Evolutionary conservation across 805 yeast species (phyloP), one percentile per base, ranked within the genome.

Genomic region (Yamadazyma phyllophila): DNA sequence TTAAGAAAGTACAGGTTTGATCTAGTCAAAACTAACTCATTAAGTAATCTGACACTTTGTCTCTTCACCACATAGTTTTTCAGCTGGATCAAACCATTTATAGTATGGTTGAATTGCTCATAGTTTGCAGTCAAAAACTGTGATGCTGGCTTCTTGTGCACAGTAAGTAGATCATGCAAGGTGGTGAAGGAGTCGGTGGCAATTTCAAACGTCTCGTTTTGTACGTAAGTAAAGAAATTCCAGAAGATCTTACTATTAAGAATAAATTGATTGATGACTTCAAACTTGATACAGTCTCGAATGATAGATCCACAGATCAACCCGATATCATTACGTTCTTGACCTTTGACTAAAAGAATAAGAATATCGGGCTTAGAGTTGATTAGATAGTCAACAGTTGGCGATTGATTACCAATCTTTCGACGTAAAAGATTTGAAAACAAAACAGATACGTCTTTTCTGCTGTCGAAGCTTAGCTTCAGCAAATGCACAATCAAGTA

Each of bases 51-150:
- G 29, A 90, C 80, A 29, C 95, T 82, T 66, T 92, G 98, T 51
- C 99, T 80, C 61, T 90, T 89, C 2, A 96, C 89, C 26, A 94
- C 97, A 63, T 94, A 94, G 63, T 87, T 90, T 12, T 82, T 79
- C 38, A 88, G 84, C 37, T 81, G 78, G 49, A 94, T 82, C 48
- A 92, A 68, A 44, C 74, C 74, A 61, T 88, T 90, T 53, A 89
- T 83, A 50, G 72, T 67, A 29, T 62, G 60, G 15, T 82, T 82
- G 63, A 94, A 88, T 29, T 59, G 61, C 3, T 73, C 79, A 43
- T 81, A 70, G 59, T 88, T 80, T 11, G 55, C 59, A 26, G 71
- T 70, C 54, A 92, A 76, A 65, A 92, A 92, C 44, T 81, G 88
- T 4, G 85, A 69, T 0, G 86, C 88, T 24, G 83, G 62, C 51